Evolutionary conservation across 208 protist species (phyloP), one percentile per base, ranked within the genome.

Genomic region (Leishmania major): DNA sequence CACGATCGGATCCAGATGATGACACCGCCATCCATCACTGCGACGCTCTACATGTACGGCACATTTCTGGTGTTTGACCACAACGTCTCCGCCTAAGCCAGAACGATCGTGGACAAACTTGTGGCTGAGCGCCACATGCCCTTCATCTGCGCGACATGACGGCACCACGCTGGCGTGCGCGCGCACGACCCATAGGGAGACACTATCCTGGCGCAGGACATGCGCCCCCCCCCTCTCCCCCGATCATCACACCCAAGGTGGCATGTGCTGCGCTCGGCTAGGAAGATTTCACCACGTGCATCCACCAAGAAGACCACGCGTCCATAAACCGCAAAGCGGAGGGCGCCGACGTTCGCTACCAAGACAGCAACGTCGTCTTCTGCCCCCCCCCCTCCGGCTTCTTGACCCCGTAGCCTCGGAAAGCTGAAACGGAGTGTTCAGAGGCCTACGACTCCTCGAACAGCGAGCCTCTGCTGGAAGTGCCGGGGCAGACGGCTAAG

Each of bases 31-130:
- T 89, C 84, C 69, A 86, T 89, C 11, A 82, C 84, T 7, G 84
- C 87, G 55, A 85, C 82, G 45, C 87, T 86, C 7, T 88, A 94
- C 82, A 89, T 94, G 81, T 88, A 94, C 60, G 89, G 91, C 49
- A 93, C 89, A 19, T 51, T 92, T 35, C 81, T 94, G 28, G 77
- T 49, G 7, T 84, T 86, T 1, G 43, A 87, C 5, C 88, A 92
- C 75, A 76, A 43, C 55, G 74, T 92, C 51, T 80, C 88, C 6
- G 4, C 69, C 45, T 80, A 72, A 47, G 89, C 87, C 0, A 66
- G 78, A 5, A 66, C 79, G 2, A 80, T 90, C 8, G 59, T 94
- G 35, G 31, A 80, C 19, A 17, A 28, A 37, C 77, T 91, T 37
- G 60, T 51, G 49, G 51, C 78, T 31, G 57, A 84, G 70, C 51